Evolutionary conservation across 2,329 filamentous ascomycete species (phyloP).

Genomic region (Orbilia brochopaga): DNA sequence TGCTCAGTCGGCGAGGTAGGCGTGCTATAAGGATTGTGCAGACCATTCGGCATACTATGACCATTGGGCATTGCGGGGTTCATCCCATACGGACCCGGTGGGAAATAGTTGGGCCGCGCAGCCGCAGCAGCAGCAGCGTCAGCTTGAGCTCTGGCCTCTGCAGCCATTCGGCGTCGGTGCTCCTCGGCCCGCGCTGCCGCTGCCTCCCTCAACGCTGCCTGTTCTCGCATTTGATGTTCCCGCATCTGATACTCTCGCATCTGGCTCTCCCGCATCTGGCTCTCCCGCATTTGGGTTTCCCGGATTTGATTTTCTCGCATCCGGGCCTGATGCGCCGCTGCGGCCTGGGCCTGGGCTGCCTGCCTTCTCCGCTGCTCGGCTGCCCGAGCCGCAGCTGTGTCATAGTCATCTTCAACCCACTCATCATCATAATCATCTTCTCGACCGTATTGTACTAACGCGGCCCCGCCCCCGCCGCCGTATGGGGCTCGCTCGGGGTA

Average conservation of each 20-base stretch:
- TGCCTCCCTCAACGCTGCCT: slow-evolving; percentile 45
- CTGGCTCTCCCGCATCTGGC: slow-evolving; percentile 45
- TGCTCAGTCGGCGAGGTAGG: slow-evolving; percentile 32
- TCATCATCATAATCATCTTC: slow-evolving; percentile 52
- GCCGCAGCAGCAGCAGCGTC: slow-evolving; percentile 27
- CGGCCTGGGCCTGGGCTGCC: slow-evolving; percentile 43
- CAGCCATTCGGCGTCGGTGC: slow-evolving; percentile 23
- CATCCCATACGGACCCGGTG: slow-evolving; percentile 29
- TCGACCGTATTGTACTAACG: slow-evolving; percentile 50
- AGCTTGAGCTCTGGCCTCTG: slow-evolving; percentile 22
- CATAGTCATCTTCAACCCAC: slow-evolving; percentile 51
- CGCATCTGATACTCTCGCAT: slow-evolving; percentile 28
- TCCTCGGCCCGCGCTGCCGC: slow-evolving; percentile 50
- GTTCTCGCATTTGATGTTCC: slow-evolving; percentile 4
- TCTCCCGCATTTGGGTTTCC: slow-evolving; percentile 27
- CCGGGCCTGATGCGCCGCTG: slow-evolving; percentile 27
- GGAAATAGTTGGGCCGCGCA: slow-evolving; percentile 22
- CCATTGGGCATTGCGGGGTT: slow-evolving; percentile 30
- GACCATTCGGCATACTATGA: slow-evolving; percentile 30
- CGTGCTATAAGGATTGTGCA: slow-evolving; percentile 34
- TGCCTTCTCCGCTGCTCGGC: slow-evolving; percentile 45
- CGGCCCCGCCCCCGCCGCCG: slow-evolving; percentile 24
- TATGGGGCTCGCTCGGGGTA: slow-evolving; percentile 45
- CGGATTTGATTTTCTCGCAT: slow-evolving; percentile 19
- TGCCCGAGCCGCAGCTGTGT: slow-evolving; percentile 50